Base-by-base conservation (phyloP, 306 rosid genomes). In the Vigna radiata region DNA sequence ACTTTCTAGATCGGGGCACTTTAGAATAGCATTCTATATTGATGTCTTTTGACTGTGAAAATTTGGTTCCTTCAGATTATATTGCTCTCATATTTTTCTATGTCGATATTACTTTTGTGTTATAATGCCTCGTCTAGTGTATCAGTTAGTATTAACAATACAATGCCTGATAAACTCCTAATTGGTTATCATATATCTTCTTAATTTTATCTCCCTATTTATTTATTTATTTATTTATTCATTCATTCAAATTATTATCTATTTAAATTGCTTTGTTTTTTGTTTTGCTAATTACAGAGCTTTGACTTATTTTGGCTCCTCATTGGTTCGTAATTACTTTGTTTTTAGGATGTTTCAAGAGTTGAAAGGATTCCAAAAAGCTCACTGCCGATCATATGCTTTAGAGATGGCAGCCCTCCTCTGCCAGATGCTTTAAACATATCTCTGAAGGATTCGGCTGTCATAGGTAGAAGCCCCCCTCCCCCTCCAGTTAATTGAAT, bases 381-480 rank as follows among this genome's bases (percentile, higher is more conserved):
- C 58, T 31, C 70, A 31, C 69, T 89, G 81, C 98, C 96, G 8
- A 49, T 92, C 68, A 80, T 91, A 85, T 96, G 99, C 86, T 87
- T 96, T 81, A 89, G 97, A 84, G 87, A 87, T 81, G 98, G 99
- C 50, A 86, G 99, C 73, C 99, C 87, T 61, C 99, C 99, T 39
- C 84, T 92, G 62, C 93, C 99, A 1, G 97, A 90, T 83, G 86
- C 82, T 84, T 88, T 68, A 2, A 89, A 87, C 78, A 87, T 80
- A 76, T 85, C 96, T 41, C 70, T 86, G 58, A 84, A 82, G 56
- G 88, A 85, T 77, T 83, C 91, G 46, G 88, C 90, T 47, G 65
- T 47, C 76, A 84, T 80, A 72, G 94, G 89, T 84, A 77, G 27
- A 75, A 61, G 37, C 53, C n/a, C 39, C 23, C 46, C 23, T 1